Base-by-base conservation (phyloP, 805 yeast species). In the Barnettozyma californica region DNA sequence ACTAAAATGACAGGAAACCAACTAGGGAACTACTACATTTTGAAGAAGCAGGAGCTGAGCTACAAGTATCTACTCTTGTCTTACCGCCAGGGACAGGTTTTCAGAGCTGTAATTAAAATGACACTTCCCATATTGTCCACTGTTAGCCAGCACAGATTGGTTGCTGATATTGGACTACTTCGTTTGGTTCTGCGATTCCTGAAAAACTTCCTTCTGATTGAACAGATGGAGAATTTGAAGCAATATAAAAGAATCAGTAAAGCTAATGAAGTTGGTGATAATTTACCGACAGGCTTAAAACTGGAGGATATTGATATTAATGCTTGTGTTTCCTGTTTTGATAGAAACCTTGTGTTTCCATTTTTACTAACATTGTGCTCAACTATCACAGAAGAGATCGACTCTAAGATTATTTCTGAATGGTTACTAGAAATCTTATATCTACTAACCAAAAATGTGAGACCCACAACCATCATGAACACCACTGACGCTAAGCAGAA, bases 181-280 rank as follows among this genome's bases (percentile, higher is more conserved):
- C 79, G 84, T 47, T 71, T 92, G 50, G 87, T 85, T 25, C 66
- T 91, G 14, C 79, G 78, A 44, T 80, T 94, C 59, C 74, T 90
- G 53, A 75, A 96, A 53, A 94, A 94, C 62, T 57, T 94, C n/a
- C 67, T 87, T 9, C 75, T 80, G 37, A 88, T 92, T 31, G 89
- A 84, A 54, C 92, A 91, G 0, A 80, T 85, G 1, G 80, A 75
- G 33, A 56, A 75, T 5, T 74, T 82, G 1, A 65, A 80, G 9
- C 46, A 49, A 39, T 67, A 79, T 2, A 65, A 70, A 1, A 73
- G 73, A 43, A 48, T 65, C 10, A 52, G 55, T n/a, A 68, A 73
- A 37, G 62, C 56, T 16, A 66, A 68, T 8, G 46, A 52, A 8
- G 42, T 57, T 5, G 43, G 48, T 20, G 53, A 51, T 45, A 74